Conservation (phyloP, 2,329 filamentous ascomycete species). For the Penicillium sp. region DNA sequence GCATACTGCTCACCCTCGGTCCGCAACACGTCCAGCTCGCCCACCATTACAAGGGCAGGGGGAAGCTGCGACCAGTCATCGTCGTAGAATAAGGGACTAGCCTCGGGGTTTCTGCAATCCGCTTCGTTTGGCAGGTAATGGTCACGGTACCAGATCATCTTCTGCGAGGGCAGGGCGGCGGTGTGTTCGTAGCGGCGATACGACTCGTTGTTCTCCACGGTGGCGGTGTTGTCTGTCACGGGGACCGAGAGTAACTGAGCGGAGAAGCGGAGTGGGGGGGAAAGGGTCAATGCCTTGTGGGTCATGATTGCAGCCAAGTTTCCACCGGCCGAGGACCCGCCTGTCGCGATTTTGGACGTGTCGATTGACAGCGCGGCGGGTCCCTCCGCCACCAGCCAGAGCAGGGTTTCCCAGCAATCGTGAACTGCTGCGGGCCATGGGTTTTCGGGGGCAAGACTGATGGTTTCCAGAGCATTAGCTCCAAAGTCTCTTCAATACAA, state of each 20-base stretch:
- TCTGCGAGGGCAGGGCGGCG: constrained; percentile 54
- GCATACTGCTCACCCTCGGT: constrained; percentile 56
- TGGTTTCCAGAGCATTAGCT: not conserved
- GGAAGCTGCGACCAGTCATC: constrained; percentile 54
- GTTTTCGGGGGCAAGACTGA: constrained; percentile 57
- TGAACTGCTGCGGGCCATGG: constrained; percentile 59
- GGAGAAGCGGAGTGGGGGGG: constrained; percentile 41
- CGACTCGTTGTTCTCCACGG: constrained; percentile 44
- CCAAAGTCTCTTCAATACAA: not conserved
- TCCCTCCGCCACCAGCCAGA: constrained; percentile 47
- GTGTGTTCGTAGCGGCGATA: constrained; percentile 54
- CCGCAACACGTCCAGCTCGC: constrained; percentile 58
- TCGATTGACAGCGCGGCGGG: constrained; percentile 43
- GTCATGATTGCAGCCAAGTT: constrained; percentile 56
- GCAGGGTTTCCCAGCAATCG: constrained; percentile 57
- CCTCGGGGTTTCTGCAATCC: constrained; percentile 53
- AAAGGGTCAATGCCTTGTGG: constrained; percentile 48
- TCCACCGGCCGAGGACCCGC: constrained; percentile 54
- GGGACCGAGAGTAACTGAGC: constrained; percentile 59
- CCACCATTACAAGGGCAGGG: constrained; percentile 54
- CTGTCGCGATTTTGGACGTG: constrained; percentile 47
- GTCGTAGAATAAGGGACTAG: constrained; percentile 54
- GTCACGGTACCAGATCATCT: constrained; percentile 63
- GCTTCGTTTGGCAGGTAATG: constrained; percentile 55
- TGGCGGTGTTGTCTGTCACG: constrained; percentile 59